Evolutionary conservation across 495 filamentous ascomycete species (phyloP).

Genomic region (Cetradonia linearis): DNA sequence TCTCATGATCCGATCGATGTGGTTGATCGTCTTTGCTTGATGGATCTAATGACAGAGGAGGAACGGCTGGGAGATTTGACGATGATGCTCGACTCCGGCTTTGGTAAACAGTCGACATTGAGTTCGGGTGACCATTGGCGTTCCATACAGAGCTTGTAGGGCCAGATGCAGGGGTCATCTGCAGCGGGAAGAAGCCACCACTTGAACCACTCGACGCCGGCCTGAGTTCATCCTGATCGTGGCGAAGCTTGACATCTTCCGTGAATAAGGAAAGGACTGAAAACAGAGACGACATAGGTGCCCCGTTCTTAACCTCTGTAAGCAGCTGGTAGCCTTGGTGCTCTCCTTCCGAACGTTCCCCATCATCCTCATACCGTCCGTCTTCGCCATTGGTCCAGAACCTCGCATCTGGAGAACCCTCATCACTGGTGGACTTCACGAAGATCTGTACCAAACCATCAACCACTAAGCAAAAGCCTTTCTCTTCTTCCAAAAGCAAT

Average conservation of each 20-base stretch:
- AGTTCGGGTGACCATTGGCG: constrained; percentile 31
- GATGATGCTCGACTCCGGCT: constrained; percentile 20
- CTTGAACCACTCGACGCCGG: constrained; percentile 37
- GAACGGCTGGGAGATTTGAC: constrained; percentile 44
- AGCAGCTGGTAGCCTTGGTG: constrained; percentile 82
- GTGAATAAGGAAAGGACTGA: constrained; percentile 95
- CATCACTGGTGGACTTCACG: constrained; percentile 73
- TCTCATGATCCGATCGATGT: constrained; percentile 21
- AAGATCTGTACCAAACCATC: constrained; percentile 97
- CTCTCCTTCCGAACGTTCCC: constrained; percentile 46
- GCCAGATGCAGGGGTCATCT: constrained; percentile 36
- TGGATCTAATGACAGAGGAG: constrained; percentile 63
- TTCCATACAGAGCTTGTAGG: constrained; percentile 37
- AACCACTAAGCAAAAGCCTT: constrained; percentile 94
- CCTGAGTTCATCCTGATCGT: constrained; percentile 46
- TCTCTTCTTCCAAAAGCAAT: constrained; percentile 87
- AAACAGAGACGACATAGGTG: constrained; percentile 96
- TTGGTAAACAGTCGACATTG: constrained; percentile 17
- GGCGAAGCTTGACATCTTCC: constrained; percentile 75
- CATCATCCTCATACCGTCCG: constrained; percentile 53
- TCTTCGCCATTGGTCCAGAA: constrained; percentile 24
- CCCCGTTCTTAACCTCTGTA: constrained; percentile 96
- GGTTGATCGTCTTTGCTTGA: constrained; percentile 23
- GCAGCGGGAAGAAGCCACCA: constrained; percentile 26
- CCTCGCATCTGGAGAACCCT: constrained; percentile 30